phyloP scores from a whole-genome alignment of 352 stramenopile species.

The Globisporangium paddicum region DNA sequence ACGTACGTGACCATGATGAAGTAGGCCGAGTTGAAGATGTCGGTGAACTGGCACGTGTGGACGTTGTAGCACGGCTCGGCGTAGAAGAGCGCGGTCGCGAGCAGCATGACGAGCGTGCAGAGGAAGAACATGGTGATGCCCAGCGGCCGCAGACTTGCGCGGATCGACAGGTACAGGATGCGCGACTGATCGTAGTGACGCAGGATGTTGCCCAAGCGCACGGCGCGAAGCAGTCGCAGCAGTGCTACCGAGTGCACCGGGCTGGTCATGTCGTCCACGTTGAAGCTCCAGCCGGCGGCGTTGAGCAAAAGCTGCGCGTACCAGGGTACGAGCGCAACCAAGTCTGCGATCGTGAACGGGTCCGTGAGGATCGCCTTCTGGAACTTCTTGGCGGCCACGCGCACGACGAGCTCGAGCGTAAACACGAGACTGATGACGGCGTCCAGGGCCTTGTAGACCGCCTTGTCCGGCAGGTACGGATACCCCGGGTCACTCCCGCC shows the following conservation, averaged over 20 bases:
- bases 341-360: constrained; percentile 46
- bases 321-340: constrained; percentile 50
- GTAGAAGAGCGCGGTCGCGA: constrained; percentile 73
- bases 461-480: constrained; percentile 38
- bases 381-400: constrained; percentile 24
- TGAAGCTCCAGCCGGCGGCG: constrained; percentile 12
- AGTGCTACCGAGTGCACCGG: constrained; percentile 26
- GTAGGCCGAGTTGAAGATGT: constrained; percentile 82
- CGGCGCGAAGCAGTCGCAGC: constrained; percentile 45
- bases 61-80: constrained; percentile 74
- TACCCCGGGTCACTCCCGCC: constrained; percentile 50
- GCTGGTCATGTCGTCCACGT: constrained; percentile 13
- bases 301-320: constrained; percentile 35
- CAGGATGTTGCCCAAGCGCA: constrained; percentile 50
- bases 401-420: constrained; percentile 44
- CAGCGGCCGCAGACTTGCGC: constrained; percentile 50
- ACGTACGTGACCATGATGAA: constrained; percentile 85
- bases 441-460: constrained; percentile 31
- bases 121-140: constrained; percentile 73
- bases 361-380: constrained; percentile 26
- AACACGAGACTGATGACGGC: constrained; percentile 44
- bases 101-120: constrained; percentile 66
- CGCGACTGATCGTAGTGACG: constrained; percentile 51
- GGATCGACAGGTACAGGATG: constrained; percentile 52
- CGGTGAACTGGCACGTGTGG: constrained; percentile 71